Percentiles rank a stretch among this genome's conserved stretches.
Evolutionary conservation across 2,329 filamentous ascomycete genomes (phyloP).

Genomic region (Aspergillus sp.): DNA sequence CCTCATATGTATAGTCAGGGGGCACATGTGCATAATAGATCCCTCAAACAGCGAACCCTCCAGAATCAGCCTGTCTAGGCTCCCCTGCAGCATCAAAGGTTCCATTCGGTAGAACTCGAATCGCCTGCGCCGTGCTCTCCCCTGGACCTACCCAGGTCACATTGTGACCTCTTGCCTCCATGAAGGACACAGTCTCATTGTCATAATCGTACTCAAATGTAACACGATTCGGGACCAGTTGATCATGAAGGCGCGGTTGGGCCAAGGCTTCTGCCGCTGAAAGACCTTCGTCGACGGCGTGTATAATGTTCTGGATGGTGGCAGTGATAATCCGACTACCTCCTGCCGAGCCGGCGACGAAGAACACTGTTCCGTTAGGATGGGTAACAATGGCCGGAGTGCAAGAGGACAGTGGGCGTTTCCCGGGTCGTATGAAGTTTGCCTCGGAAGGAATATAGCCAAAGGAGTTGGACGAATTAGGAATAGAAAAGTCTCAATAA

Average conservation of each 20-base stretch:
- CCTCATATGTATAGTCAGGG: not conserved
- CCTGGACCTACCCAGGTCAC: slow-evolving; percentile 68
- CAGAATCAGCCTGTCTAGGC: slow-evolving; percentile 71
- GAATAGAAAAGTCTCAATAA: slow-evolving; percentile 83
- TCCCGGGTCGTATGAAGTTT: slow-evolving; percentile 80
- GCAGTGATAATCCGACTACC: slow-evolving; percentile 81
- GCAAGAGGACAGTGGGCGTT: slow-evolving; percentile 82
- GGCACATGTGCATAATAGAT: not conserved
- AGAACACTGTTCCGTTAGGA: slow-evolving; percentile 65
- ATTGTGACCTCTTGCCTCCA: slow-evolving; percentile 69
- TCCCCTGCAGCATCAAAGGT: slow-evolving; percentile 78
- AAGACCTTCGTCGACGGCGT: slow-evolving; percentile 68
- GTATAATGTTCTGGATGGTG: slow-evolving; percentile 72
- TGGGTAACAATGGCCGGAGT: slow-evolving; percentile 75
- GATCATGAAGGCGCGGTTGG: slow-evolving; percentile 74
- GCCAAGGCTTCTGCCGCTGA: slow-evolving; percentile 64
- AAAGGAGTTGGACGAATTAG: slow-evolving; percentile 74
- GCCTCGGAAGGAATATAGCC: slow-evolving; percentile 76
- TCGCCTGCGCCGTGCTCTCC: slow-evolving; percentile 69
- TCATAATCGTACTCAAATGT: slow-evolving; percentile 71
- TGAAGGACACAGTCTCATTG: slow-evolving; percentile 62
- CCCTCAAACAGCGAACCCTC: slow-evolving; percentile 58
- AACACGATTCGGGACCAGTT: slow-evolving; percentile 71
- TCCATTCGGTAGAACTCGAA: slow-evolving; percentile 64
- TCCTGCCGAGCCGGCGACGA: slow-evolving; percentile 74